Conservation (phyloP, 2,329 filamentous ascomycete species). For the Podosphaera leucotricha region DNA sequence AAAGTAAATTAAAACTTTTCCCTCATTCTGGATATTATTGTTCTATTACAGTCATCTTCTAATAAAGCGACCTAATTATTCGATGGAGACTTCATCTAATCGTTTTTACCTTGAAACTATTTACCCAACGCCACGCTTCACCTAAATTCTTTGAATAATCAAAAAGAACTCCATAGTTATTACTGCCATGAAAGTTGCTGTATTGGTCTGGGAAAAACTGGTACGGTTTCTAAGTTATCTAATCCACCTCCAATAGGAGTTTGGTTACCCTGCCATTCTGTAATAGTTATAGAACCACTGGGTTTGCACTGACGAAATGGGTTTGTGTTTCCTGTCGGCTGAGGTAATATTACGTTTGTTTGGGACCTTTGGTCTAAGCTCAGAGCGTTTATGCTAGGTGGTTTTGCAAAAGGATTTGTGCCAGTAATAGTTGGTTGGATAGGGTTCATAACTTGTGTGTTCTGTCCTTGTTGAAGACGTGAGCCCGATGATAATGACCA, state of each 20-base stretch:
- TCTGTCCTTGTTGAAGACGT: slow-evolving; percentile 18
- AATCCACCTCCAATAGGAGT: slow-evolving; percentile 61
- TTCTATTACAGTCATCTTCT: not conserved
- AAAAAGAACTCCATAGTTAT: slow-evolving; percentile 3
- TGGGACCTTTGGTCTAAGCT: slow-evolving; percentile 6
- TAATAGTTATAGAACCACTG: slow-evolving; percentile 52
- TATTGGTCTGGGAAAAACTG: slow-evolving; percentile 64
- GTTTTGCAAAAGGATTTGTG: slow-evolving; percentile 47
- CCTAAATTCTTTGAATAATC: slow-evolving; percentile 3
- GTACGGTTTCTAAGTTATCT: slow-evolving; percentile 55
- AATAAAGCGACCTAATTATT: not conserved
- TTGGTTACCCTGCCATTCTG: slow-evolving; percentile 66
- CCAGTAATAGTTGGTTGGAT: slow-evolving; percentile 36
- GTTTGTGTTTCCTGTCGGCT: slow-evolving; percentile 74
- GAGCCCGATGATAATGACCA: slow-evolving; percentile 16
- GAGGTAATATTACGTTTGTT: slow-evolving; percentile 32
- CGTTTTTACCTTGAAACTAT: not conserved
- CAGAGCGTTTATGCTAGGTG: slow-evolving; percentile 7
- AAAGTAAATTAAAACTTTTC: not conserved
- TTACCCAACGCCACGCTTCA: slow-evolving; percentile 15
- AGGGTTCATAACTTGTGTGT: slow-evolving; percentile 18
- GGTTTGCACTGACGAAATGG: slow-evolving; percentile 84
- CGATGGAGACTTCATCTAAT: not conserved
- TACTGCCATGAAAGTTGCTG: slow-evolving; percentile 36
- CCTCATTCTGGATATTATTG: not conserved